A percentile compares a stretch with the other conserved stretches of the same genome.
These are phyloP conservation scores for Boletus sp. DNA, from an alignment of 1,284 basidiomycete genomes.

Conservation along the genomic window DNA sequence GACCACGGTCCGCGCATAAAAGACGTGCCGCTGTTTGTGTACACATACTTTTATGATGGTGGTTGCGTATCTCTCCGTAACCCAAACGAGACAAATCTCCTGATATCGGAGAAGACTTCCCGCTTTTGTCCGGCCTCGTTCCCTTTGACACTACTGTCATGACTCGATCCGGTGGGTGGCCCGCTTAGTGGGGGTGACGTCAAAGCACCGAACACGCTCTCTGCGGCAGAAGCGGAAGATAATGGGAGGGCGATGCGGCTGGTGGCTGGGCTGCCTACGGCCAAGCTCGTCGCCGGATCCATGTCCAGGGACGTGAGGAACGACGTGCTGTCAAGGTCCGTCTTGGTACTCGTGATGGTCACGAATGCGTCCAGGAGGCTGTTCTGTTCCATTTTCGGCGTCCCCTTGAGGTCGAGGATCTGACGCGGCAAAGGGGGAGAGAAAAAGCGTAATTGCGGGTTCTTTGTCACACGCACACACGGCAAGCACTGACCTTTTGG, in stretches of 20 bases:
- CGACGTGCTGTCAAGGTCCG: conserved; percentile 80
- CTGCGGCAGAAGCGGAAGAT: conserved; percentile 32
- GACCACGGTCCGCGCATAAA: not conserved
- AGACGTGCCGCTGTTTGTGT: not conserved
- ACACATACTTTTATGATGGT: conserved; percentile 30
- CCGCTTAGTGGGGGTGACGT: conserved; percentile 56
- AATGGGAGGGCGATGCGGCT: conserved; percentile 54
- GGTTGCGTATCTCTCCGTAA: conserved; percentile 62
- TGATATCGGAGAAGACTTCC: conserved; percentile 82
- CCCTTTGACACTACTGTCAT: conserved; percentile 37
- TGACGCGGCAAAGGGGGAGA: conserved; percentile 29
- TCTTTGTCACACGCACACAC: not conserved
- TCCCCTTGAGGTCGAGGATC: conserved; percentile 95
- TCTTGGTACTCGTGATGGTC: conserved; percentile 83
- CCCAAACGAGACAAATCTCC: conserved; percentile 82
- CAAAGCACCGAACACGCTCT: conserved; percentile 55
- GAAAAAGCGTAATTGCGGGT: conserved; percentile 9
- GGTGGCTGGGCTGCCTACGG: conserved; percentile 54
- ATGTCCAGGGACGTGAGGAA: conserved; percentile 93
- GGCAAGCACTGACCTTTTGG: conserved; percentile 71
- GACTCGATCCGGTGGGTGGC: conserved; percentile 48
- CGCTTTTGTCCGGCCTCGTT: conserved; percentile 50
- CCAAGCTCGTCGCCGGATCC: conserved; percentile 64
- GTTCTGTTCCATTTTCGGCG: conserved; percentile 82
- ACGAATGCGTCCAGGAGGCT: conserved; percentile 88